These are phyloP conservation scores for Typha latifolia DNA, from an alignment of 176 grass and related monocot species.

Conservation along the genomic window DNA sequence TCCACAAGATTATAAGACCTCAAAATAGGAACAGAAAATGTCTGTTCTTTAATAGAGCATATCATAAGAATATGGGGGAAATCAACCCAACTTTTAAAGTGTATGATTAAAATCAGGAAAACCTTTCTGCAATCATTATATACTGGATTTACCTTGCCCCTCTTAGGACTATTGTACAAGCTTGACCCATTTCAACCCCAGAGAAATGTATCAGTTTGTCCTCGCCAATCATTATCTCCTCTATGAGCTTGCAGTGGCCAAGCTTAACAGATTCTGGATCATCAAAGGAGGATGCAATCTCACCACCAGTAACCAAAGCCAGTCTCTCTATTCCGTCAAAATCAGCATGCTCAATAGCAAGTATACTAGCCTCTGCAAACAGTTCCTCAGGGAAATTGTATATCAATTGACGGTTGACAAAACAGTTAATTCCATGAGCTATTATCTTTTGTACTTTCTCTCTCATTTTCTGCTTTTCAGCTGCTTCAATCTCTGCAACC, in stretches of 20 bases:
- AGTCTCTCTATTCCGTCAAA: conserved; percentile 92
- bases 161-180: conserved; percentile 89
- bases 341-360: conserved; percentile 91
- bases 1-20: too few species aligned
- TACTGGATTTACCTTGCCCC: conserved; percentile 53
- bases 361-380: conserved; percentile 84
- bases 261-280: conserved; percentile 94
- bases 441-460: conserved; percentile 96
- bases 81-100: too few species aligned
- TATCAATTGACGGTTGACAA: conserved; percentile 86
- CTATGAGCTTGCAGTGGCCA: conserved; percentile 86
- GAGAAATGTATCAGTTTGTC: conserved; percentile 88
- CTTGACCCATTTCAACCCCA: conserved; percentile 74
- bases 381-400: conserved; percentile 96
- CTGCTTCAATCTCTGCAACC: conserved; percentile 84
- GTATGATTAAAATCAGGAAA: too few species aligned
- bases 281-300: conserved; percentile 94
- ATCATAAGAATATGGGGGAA: too few species aligned
- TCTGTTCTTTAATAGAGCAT: too few species aligned
- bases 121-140: too few species aligned
- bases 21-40: too few species aligned
- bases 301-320: conserved; percentile 81
- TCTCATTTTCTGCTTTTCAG: conserved; percentile 95
- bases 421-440: conserved; percentile 81
- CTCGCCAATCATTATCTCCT: conserved; percentile 97